phyloP scores from a whole-genome alignment of 208 protist species.

The Acanthamoeba triangularis region DNA sequence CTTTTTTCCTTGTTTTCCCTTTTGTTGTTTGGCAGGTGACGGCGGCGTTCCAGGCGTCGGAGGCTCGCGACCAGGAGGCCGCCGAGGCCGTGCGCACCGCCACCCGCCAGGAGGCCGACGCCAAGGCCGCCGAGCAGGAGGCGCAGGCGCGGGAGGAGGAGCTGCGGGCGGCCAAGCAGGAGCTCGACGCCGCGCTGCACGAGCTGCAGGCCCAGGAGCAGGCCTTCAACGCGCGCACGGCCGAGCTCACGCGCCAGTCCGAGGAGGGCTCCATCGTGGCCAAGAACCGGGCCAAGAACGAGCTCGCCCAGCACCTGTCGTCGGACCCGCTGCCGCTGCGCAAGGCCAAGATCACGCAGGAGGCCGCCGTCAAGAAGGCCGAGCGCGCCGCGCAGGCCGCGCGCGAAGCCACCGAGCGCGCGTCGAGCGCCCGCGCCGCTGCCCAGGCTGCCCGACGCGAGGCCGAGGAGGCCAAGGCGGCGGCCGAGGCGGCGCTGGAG shows the following conservation, averaged over 20 bases:
- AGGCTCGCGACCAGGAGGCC: conserved; percentile 12
- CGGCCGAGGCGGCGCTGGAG: conserved; percentile 75
- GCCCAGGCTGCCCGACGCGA: neutral
- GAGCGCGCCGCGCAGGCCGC: conserved; percentile 76
- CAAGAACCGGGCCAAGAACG: conserved; percentile 77
- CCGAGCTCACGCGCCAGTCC: conserved; percentile 61
- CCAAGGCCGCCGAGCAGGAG: conserved; percentile 9
- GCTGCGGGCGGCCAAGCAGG: conserved; percentile 67
- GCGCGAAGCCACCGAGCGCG: conserved; percentile 51
- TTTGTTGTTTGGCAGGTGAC: neutral
- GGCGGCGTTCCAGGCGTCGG: conserved; percentile 27
- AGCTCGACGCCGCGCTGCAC: conserved; percentile 65
- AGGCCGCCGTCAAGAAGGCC: conserved; percentile 80
- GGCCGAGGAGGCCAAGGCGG: conserved; percentile 73
- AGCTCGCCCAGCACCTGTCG: conserved; percentile 61
- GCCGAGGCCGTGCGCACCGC: conserved; percentile 5
- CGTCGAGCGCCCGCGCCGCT: neutral
- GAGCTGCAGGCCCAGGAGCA: conserved; percentile 82
- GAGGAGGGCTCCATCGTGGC: conserved; percentile 72
- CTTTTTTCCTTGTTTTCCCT: neutral
- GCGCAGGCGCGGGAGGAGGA: conserved; percentile 19
- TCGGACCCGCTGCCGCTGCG: conserved; percentile 69
- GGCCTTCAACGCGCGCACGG: conserved; percentile 61
- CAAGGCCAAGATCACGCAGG: conserved; percentile 63
- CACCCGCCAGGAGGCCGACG: conserved; percentile 47